Percentiles rank a stretch among this genome's conserved stretches.
Evolutionary conservation across 2,329 filamentous ascomycete genomes (phyloP).

Genomic region (Fusarium multiceps): DNA sequence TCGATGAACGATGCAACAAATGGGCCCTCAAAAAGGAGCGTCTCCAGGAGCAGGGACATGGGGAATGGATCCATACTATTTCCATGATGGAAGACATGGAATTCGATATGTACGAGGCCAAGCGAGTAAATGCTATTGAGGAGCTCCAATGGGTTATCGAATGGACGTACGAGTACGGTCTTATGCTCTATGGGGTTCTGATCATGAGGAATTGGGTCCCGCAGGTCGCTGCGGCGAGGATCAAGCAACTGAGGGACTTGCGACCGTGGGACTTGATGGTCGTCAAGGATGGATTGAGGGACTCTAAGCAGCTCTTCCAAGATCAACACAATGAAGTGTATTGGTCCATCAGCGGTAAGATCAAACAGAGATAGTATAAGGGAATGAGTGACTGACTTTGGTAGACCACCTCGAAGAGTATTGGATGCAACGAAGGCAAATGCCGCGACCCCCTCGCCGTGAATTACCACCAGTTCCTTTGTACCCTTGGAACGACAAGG

Average conservation of each 20-base stretch:
- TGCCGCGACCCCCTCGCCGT: neutral
- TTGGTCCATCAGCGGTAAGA: slow-evolving; percentile 26
- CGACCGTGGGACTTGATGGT: slow-evolving; percentile 43
- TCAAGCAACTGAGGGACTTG: slow-evolving; percentile 29
- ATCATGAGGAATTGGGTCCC: slow-evolving; percentile 7
- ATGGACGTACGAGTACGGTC: slow-evolving; percentile 46
- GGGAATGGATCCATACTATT: neutral
- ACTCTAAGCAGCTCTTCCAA: slow-evolving; percentile 16
- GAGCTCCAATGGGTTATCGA: slow-evolving; percentile 45
- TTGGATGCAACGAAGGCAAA: neutral
- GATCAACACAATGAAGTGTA: slow-evolving; percentile 19
- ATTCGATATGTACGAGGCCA: neutral
- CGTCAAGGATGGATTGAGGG: slow-evolving; percentile 33
- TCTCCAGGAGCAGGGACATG: neutral
- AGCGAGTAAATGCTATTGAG: slow-evolving; percentile 30
- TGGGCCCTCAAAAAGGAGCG: slow-evolving; percentile 19
- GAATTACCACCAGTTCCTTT: slow-evolving; percentile 16
- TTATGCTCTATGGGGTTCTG: slow-evolving; percentile 36
- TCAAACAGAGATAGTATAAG: neutral
- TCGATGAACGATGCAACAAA: slow-evolving; percentile 8
- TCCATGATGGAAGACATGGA: slow-evolving; percentile 9
- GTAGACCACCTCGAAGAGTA: slow-evolving; percentile 8
- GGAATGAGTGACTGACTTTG: slow-evolving; percentile 9
- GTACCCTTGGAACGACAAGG: neutral
- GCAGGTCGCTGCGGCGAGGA: slow-evolving; percentile 9